A percentile compares a stretch with the other conserved stretches of the same genome.
Conservation (phyloP, 495 filamentous ascomycete genomes). For the Neurospora sp. region DNA sequence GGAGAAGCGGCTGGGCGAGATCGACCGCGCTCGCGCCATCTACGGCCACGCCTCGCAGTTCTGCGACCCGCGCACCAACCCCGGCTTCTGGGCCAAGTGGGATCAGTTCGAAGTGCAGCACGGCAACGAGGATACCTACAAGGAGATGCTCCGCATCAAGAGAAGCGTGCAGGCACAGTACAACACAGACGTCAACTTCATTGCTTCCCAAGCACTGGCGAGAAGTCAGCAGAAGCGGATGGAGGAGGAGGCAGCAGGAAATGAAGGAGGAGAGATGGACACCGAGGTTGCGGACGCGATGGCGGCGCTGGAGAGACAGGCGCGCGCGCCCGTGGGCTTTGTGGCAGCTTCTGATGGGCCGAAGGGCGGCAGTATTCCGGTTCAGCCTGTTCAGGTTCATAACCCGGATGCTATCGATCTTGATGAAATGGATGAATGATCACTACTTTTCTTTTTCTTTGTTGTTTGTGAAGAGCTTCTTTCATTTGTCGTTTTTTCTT, state of each 20-base stretch:
- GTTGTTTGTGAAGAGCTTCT: neutral
- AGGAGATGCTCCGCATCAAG: constrained; percentile 98
- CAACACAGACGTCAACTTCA: constrained; percentile 98
- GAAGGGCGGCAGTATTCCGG: constrained; percentile 50
- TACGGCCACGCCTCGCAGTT: constrained; percentile 96
- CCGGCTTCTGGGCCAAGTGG: constrained; percentile 92
- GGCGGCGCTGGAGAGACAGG: constrained; percentile 81
- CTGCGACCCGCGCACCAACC: constrained; percentile 85
- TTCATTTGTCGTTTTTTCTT: neutral
- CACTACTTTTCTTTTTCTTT: neutral
- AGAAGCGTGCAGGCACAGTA: constrained; percentile 94
- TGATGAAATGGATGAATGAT: constrained; percentile 49
- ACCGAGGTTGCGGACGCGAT: constrained; percentile 68
- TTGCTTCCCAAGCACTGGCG: constrained; percentile 89
- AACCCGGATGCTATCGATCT: constrained; percentile 91
- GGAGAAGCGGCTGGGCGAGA: constrained; percentile 92
- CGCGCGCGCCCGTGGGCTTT: constrained; percentile 80
- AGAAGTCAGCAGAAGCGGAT: constrained; percentile 55
- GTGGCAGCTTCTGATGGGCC: constrained; percentile 76
- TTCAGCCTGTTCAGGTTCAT: constrained; percentile 36
- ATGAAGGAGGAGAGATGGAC: constrained; percentile 28
- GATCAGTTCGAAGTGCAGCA: constrained; percentile 94
- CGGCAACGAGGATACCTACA: constrained; percentile 98
- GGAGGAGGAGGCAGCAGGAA: constrained; percentile 18
- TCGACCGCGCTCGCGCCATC: constrained; percentile 89